Evolutionary conservation across 306 rosid genomes (phyloP).

Genomic region (Pterocarpus macrocarpus): DNA sequence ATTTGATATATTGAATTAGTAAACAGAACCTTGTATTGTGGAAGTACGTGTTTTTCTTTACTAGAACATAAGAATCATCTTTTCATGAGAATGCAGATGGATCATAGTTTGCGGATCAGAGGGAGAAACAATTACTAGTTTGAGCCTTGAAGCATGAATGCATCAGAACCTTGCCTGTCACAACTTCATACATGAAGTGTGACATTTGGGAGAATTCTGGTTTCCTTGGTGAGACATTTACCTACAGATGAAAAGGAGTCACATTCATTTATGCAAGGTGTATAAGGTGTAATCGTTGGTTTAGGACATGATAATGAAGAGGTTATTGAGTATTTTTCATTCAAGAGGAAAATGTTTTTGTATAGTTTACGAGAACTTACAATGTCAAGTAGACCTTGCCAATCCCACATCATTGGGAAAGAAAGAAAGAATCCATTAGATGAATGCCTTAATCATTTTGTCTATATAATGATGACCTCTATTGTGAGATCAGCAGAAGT

Average conservation of each 20-base stretch:
- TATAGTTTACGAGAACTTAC: conserved; percentile 52
- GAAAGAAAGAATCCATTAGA: conserved; percentile 48
- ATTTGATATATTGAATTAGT: too few species aligned
- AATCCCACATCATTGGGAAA: conserved; percentile 59
- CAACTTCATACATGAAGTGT: conserved; percentile 84
- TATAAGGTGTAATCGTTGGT: too few species aligned
- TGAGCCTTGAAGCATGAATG: conserved; percentile 77
- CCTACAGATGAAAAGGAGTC: conserved; percentile 47
- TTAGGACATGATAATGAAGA: too few species aligned
- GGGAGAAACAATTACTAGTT: not conserved
- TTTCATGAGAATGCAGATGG: not conserved
- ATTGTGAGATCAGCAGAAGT: conserved; percentile 77
- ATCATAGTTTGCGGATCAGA: not conserved
- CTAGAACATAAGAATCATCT: not conserved
- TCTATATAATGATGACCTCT: conserved; percentile 32
- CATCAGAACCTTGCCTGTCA: conserved; percentile 82
- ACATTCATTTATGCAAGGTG: too few species aligned
- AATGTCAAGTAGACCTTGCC: conserved; percentile 83
- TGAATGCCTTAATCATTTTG: conserved; percentile 77
- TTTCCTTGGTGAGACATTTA: conserved; percentile 78
- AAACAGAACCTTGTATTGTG: not conserved
- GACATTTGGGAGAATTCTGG: conserved; percentile 86
- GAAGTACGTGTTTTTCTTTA: not conserved
- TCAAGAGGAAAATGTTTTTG: too few species aligned
- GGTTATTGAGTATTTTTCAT: too few species aligned